phyloP scores from a whole-genome alignment of 345 rosid genomes.

The Pelargonium nanum region DNA sequence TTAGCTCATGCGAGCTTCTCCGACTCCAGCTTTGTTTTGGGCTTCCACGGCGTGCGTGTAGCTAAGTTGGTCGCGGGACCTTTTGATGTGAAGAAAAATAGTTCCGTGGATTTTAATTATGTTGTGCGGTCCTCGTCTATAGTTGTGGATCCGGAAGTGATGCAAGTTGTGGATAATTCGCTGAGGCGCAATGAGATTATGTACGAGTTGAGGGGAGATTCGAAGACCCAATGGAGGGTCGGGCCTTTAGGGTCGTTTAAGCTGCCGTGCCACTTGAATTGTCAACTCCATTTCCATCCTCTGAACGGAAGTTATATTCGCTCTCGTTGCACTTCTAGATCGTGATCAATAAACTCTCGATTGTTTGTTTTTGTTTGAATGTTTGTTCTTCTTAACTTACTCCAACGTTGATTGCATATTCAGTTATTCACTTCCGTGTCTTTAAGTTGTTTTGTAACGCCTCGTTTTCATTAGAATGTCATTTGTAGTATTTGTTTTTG shows the following conservation, averaged over 20 bases:
- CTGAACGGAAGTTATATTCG: slow-evolving; percentile 28
- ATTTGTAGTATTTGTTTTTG: too few species aligned
- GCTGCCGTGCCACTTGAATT: slow-evolving; percentile 42
- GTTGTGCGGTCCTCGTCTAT: slow-evolving; percentile 50
- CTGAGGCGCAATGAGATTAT: slow-evolving; percentile 36
- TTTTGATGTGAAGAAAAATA: slow-evolving; percentile 56
- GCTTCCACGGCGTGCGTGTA: slow-evolving; percentile 36
- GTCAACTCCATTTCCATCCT: slow-evolving; percentile 52
- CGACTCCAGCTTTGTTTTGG: slow-evolving; percentile 21
- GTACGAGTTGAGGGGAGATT: slow-evolving; percentile 55
- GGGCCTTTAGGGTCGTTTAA: slow-evolving; percentile 53
- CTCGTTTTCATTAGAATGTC: too few species aligned
- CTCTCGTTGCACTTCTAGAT: slow-evolving; percentile 47
- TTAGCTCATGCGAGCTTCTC: slow-evolving; percentile 62
- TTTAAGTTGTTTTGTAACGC: too few species aligned
- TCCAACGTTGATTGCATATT: too few species aligned
- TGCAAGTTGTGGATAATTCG: slow-evolving; percentile 23
- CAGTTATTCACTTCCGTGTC: too few species aligned
- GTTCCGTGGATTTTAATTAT: slow-evolving; percentile 24
- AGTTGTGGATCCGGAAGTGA: slow-evolving; percentile 36
- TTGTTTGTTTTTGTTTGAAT: too few species aligned
- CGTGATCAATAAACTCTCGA: too few species aligned
- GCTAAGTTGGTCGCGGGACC: slow-evolving; percentile 33
- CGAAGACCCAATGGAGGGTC: slow-evolving; percentile 54
- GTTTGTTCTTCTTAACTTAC: too few species aligned